These are phyloP conservation scores for Hondaea fermentalgiana DNA, from an alignment of 108 stramenopile species.

Conservation along the genomic window DNA sequence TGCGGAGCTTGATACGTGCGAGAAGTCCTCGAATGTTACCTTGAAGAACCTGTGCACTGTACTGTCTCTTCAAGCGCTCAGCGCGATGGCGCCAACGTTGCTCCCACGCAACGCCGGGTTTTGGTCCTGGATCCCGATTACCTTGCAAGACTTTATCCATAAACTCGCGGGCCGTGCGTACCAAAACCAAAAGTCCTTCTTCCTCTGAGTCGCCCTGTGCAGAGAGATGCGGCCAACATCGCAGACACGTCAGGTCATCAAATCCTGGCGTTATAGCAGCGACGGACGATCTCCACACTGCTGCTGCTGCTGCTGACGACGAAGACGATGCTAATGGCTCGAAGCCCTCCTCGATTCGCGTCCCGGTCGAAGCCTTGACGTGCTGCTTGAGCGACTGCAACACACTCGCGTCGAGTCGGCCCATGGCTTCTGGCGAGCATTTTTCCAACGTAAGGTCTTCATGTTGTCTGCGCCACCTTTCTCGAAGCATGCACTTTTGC, in stretches of 20 bases:
- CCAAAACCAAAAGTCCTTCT: background rate
- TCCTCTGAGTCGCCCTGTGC: background rate
- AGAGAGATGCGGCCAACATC: background rate
- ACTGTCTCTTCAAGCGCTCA: background rate
- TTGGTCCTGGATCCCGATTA: background rate
- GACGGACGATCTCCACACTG: too few relatives aligned
- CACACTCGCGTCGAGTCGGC: background rate
- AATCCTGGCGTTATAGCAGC: background rate
- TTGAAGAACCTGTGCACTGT: background rate
- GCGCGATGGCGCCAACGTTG: background rate
- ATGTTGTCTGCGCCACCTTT: background rate
- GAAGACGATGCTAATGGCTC: too few relatives aligned
- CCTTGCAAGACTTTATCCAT: background rate
- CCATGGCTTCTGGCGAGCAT: background rate
- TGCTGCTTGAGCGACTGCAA: background rate
- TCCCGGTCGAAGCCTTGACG: background rate
- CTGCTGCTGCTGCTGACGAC: too few relatives aligned
- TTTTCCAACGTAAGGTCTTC: background rate
- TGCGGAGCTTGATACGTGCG: background rate
- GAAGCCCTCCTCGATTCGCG: background rate
- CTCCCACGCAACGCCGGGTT: background rate
- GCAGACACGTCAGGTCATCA: background rate
- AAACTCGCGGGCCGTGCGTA: background rate
- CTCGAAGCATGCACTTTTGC: background rate
- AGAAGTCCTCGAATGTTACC: background rate